Evolutionary conservation across 2,329 filamentous ascomycete species (phyloP).

Genomic region (Fusarium ambrosium): DNA sequence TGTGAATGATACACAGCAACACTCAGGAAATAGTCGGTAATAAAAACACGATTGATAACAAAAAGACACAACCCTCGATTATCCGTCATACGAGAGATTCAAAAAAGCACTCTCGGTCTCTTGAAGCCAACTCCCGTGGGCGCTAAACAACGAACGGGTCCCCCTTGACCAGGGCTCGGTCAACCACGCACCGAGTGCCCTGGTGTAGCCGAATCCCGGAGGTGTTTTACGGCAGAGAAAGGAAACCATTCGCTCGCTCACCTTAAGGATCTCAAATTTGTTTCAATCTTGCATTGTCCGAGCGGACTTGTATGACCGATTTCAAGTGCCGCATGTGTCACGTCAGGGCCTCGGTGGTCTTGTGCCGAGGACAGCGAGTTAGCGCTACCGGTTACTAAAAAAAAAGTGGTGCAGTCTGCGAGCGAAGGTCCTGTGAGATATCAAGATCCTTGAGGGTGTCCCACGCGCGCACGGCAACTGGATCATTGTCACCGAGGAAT

Average conservation of each 20-base stretch:
- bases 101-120: not conserved
- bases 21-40: not conserved
- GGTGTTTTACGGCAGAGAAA: not conserved
- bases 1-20: not conserved
- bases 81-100: not conserved
- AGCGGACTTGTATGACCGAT: slow-evolving; percentile 36
- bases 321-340: not conserved
- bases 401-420: slow-evolving; percentile 27
- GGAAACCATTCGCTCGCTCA: slow-evolving; percentile 36
- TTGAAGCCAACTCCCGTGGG: not conserved
- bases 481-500: slow-evolving; percentile 37
- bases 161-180: slow-evolving; percentile 28
- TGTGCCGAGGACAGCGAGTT: slow-evolving; percentile 39
- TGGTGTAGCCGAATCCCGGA: slow-evolving; percentile 42
- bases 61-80: not conserved
- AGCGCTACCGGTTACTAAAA: slow-evolving; percentile 33
- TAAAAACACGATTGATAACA: not conserved
- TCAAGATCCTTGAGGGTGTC: slow-evolving; percentile 2
- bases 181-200: slow-evolving; percentile 24
- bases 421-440: slow-evolving; percentile 12
- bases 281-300: slow-evolving; percentile 4
- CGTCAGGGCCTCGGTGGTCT: slow-evolving; percentile 39
- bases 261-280: slow-evolving; percentile 8
- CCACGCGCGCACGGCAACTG: slow-evolving; percentile 19
- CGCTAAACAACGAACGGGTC: slow-evolving; percentile 1